These are phyloP conservation scores for Hygrophoropsis aurantiaca DNA, from an alignment of 768 basidiomycete genomes.

Conservation along the genomic window DNA sequence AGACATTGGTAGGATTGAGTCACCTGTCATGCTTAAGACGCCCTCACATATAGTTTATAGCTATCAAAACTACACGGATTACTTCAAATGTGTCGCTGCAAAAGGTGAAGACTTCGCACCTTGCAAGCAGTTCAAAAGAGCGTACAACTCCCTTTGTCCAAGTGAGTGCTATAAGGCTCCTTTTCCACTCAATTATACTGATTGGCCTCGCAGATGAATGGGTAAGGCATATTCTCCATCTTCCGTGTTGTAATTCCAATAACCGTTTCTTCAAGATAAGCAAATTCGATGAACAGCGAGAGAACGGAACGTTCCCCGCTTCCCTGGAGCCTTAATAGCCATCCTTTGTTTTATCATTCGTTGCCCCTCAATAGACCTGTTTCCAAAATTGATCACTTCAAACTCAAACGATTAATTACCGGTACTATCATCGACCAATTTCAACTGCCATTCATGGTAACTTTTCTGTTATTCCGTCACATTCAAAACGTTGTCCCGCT, in stretches of 20 bases:
- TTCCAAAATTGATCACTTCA: too few relatives aligned
- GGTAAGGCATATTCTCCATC: conserved; percentile 46
- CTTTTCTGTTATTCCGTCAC: too few relatives aligned
- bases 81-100: conserved; percentile 95
- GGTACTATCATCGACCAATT: too few relatives aligned
- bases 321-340: conserved; percentile 72
- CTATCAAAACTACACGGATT: conserved; percentile 97
- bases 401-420: too few relatives aligned
- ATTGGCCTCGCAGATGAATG: conserved; percentile 71
- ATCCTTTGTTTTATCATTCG: not conserved
- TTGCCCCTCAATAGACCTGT: too few relatives aligned
- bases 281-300: conserved; percentile 95
- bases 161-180: conserved; percentile 76
- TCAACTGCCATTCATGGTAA: too few relatives aligned
- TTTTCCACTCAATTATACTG: conserved; percentile 11
- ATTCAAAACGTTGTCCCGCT: too few relatives aligned
- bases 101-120: conserved; percentile 99
- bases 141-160: conserved; percentile 95
- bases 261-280: conserved; percentile 50
- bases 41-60: conserved; percentile 36
- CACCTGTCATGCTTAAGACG: too few relatives aligned
- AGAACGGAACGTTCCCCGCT: conserved; percentile 89
- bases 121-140: conserved; percentile 97
- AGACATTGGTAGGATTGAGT: conserved; percentile 80
- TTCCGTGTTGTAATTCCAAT: conserved; percentile 6